Evolutionary conservation across 768 basidiomycete genomes (phyloP), one percentile per base, ranked within the genome.

Genomic region (Chiua virens): DNA sequence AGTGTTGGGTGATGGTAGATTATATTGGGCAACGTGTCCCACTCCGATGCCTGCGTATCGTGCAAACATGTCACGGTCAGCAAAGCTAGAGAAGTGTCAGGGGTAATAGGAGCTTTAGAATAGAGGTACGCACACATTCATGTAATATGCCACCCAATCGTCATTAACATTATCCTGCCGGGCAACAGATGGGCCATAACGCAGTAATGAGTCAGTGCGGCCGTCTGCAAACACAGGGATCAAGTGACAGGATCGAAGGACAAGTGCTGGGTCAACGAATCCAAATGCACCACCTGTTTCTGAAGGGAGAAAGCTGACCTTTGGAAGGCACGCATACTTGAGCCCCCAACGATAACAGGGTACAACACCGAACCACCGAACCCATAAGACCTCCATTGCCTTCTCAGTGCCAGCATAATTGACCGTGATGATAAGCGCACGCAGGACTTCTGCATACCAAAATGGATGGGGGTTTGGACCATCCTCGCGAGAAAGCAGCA

Each of bases 11-110:
- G 13, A 18, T 17, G 17, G 14, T 30, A 18, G 11, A 23, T 23
- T 23, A 20, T 21, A 45, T 15, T 27, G 10, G 8, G 18, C 21
- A 5, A 48, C 20, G n/a, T 56, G 46, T 11, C 55, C 46, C 4
- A 57, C 9, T 0, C 50, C 42, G n/a, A 56, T 47, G 2, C 45
- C 41, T 22, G 46, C 35, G 13, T 44, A 56, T 10, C 5, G n/a
- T 0, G 17, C 23, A 45, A 52, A 56, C 50, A 58, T 52, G 15
- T 58, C 55, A 13, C 34, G n/a, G 11, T 57, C 35, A 2, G 45
- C 38, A 3, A 54, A 59, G 7, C 57, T 59, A 3, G 0, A 7
- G 2, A 0, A 4, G 9, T 45, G 32, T 8, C 8, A 25, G 21
- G n/a, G 23, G 4, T 1, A 14, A 5, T 9, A n/a, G 6, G 32